Conservation (phyloP, 352 stramenopile species). For the Pseudoperonospora humuli region DNA sequence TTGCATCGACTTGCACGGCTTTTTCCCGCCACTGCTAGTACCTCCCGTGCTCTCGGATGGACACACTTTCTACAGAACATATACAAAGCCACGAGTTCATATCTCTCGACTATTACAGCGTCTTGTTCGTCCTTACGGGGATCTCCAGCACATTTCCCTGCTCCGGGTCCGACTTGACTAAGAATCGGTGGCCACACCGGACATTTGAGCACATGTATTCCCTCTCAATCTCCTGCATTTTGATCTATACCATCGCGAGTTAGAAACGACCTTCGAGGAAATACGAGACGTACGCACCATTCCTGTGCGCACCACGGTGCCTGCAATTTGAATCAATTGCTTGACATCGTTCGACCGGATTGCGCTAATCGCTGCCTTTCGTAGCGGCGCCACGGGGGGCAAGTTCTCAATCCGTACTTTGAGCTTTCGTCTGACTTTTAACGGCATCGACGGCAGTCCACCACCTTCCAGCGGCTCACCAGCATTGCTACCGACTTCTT, state of each 20-base stretch:
- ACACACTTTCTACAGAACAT: conserved; percentile 35
- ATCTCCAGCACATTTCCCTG: conserved; percentile 85
- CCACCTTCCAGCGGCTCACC: conserved; percentile 6
- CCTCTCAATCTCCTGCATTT: conserved; percentile 90
- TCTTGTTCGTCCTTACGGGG: conserved; percentile 35
- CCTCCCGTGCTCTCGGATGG: conserved; percentile 29
- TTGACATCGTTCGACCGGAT: conserved; percentile 89
- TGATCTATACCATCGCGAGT: conserved; percentile 32
- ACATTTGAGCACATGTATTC: conserved; percentile 82
- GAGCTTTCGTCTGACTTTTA: conserved; percentile 35
- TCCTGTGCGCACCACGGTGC: conserved; percentile 86
- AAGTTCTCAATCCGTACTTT: conserved; percentile 89
- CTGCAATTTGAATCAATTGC: conserved; percentile 76
- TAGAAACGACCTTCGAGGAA: neutral
- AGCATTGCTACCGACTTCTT: conserved; percentile 28
- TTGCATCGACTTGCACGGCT: conserved; percentile 74
- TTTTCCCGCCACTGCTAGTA: conserved; percentile 30
- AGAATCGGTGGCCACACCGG: conserved; percentile 70
- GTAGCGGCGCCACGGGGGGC: conserved; percentile 76
- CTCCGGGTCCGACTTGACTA: conserved; percentile 86
- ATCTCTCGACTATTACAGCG: neutral
- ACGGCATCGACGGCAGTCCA: conserved; percentile 22
- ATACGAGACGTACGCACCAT: conserved; percentile 39
- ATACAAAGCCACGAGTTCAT: neutral
- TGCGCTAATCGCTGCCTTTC: conserved; percentile 82